Evolutionary conservation across 2,329 filamentous ascomycete species (phyloP), one percentile per base, ranked within the genome.

Genomic region (Ceratocystiopsis brevicomis): DNA sequence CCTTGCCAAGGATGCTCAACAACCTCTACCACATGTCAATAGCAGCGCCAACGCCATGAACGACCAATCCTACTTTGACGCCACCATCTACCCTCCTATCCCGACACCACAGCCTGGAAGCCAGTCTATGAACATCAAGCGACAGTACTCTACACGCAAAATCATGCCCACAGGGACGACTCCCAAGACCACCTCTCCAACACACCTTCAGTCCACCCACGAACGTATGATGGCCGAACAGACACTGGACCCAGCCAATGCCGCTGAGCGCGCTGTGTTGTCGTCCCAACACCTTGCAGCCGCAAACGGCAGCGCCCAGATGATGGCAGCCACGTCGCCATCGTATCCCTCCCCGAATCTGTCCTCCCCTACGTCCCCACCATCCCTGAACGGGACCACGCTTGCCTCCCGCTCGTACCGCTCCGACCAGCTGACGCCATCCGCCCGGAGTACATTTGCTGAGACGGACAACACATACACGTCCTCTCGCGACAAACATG

Each of bases 1-100:
- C 49, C 76, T 94, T 55, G 81, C 79, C 53, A 96, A 96, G 63
- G 87, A 96, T 57, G 81, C 81, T 53, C 82, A 86, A 50, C 84
- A 94, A 56, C 88, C 88, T 34, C 67, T 96, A 18, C 87, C 87
- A 25, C 66, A 67, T 48, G 50, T 64, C 46, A 61, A 52, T 49
- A 59, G 55, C 49, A 59, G 56, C 42, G 34, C 18, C 34, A 34
- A 12, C 14, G 18, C 19, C 25, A 37, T 15, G 34, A 42, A 37
- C 47, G 49, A 51, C 44, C 63, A 63, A 46, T 54, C 52, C 38
- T 72, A 73, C 53, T 76, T 65, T 41, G 56, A 59, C 16, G 43
- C 52, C 13, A 48, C 48, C 15, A 42, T 49, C 14, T 50, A 48
- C 6, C 49, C 51, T 4, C 49, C 49, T 1, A 43, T 41, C 1